Conservation (phyloP, 179 eudicot genomes). For the Actinidia chinensis region DNA sequence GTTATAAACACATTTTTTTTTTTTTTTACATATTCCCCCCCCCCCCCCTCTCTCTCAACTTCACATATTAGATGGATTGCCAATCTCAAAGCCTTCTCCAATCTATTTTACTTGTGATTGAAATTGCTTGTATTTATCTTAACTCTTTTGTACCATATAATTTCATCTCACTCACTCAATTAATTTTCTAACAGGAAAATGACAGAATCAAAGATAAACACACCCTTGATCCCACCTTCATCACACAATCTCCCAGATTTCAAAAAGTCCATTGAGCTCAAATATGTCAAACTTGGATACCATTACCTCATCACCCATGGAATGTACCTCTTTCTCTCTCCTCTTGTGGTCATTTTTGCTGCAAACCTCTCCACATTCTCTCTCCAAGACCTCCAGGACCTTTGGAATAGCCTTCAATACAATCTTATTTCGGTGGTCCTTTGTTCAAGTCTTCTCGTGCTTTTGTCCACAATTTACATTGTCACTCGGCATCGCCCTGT, state of each 20-base stretch:
- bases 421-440: constrained; percentile 49
- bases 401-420: constrained; percentile 56
- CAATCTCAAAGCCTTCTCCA: too few species aligned
- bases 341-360: constrained; percentile 36
- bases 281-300: constrained; percentile 66
- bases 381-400: constrained; percentile 39
- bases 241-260: constrained; percentile 55
- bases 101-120: too few species aligned
- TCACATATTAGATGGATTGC: too few species aligned
- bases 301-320: constrained; percentile 62
- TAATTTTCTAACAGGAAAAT: constrained; percentile 9
- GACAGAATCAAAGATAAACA: constrained; percentile 29
- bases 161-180: too few species aligned
- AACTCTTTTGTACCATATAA: too few species aligned
- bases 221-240: constrained; percentile 32
- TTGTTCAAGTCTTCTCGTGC: constrained; percentile 49
- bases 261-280: constrained; percentile 55
- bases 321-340: constrained; percentile 49
- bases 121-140: too few species aligned
- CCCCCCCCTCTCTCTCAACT: too few species aligned
- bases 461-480: constrained; percentile 45
- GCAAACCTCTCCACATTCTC: constrained; percentile 62
- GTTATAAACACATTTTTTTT: too few species aligned
- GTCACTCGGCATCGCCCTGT: constrained; percentile 52
- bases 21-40: too few species aligned